Evolutionary conservation across 78 protist species (phyloP), one percentile per base, ranked within the genome.

Genomic region (Dictyostelium discoideum): DNA sequence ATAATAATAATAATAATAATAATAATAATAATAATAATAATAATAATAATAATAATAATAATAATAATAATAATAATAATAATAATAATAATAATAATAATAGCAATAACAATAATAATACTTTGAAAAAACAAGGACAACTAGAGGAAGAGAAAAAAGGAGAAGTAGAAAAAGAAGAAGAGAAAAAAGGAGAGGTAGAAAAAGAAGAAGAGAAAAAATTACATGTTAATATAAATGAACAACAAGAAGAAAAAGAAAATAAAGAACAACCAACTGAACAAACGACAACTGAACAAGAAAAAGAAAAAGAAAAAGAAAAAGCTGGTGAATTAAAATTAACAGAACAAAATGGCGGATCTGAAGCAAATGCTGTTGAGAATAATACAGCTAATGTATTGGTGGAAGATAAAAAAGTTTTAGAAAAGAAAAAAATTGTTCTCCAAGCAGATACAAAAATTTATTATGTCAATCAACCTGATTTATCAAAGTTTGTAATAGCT

Each of bases 381-480:
- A 42, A 42, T 42, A 29, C 69, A 20, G 7, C 50, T 3, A 48
- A 48, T 22, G 46, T 3, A 24, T 11, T 13, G n/a, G 67, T 3
- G 46, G 69, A 11, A 24, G 67, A 80, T 24, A 37, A 37, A 22
- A n/a, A 20, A 44, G 24, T n/a, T 7, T 7, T 42, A 7, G 63
- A 32, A 63, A 69, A 90, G 54, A 90, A 73, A 42, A 82, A 40
- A 9, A 82, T 90, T 54, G 18, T 46, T n/a, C 39, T 90, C 0
- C 46, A 67, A 50, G 20, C 16, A 54, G 22, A 50, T 44, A 48
- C 87, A 11, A 63, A 80, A 37, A 54, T 90, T 8, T 90, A 72
- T 54, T 90, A 82, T 73, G 95, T 90, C 0, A 90, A 90, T 82
- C 26, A 40, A 90, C 95, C 95, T 3, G 95, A 90, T 48, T 57